Evolutionary conservation across 441 rosid species (phyloP), one percentile per base, ranked within the genome.

Genomic region (Lepidium campestre): DNA sequence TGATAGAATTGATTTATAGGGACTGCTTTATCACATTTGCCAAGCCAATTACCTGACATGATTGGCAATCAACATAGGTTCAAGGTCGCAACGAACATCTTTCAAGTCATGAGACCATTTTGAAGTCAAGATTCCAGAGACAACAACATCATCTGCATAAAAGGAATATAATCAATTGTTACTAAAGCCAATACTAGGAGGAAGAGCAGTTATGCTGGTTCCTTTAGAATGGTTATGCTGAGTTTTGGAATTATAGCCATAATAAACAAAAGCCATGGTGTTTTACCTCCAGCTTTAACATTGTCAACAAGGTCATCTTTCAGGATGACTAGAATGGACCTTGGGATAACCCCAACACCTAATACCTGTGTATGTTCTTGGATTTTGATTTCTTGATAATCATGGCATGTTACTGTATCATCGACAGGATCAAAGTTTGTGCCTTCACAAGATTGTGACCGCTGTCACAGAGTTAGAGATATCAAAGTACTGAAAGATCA

Each of bases 341-440:
- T 90, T 62, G 99, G 99, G 75, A 94, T 89, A 68, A 89, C 96
- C 60, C 99, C 99, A 76, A 94, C 98, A 57, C 90, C 97, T 78
- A 94, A 70, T 17, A 89, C 82, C 73, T 94, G 98, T 6, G 96
- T 86, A 57, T 87, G 89, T 79, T 94, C 99, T 85, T 94, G 99
- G 71, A 94, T 81, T 82, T 94, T 94, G 68, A 91, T 83, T 85
- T 94, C 98, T 76, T 91, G 98, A 76, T 89, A 94, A 73, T 94
- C 99, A 57, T 94, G 98, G 73, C 90, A 82, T 54, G 82, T 67
- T 49, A 80, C 79, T 39, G 91, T 84, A 68, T 85, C 88, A 31
- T 88, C 96, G 13, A 91, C 71, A 40, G 76, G 80, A 61, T 83
- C 87, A 68, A 94, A 94, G 56, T 74, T 83, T 59, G 78, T 79